Conservation (phyloP, 75 land plant species). For the Selaginella tamariscina region DNA sequence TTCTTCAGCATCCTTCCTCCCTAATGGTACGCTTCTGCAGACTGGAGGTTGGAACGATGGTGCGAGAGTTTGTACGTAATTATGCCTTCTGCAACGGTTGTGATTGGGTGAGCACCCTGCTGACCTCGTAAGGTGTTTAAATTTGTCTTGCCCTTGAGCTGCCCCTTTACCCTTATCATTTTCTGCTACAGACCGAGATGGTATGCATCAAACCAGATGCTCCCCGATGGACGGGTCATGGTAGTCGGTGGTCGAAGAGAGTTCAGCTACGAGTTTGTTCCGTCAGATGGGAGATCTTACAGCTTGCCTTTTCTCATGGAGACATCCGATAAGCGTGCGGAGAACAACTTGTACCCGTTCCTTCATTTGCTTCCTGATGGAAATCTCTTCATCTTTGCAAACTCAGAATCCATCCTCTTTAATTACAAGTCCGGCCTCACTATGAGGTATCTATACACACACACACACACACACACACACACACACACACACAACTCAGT, state of each 20-base stretch:
- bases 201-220: conserved; percentile 20
- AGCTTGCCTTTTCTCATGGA: conserved; percentile 25
- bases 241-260: conserved; percentile 48
- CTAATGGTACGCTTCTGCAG: conserved; percentile 15
- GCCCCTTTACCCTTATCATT: no score
- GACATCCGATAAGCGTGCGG: conserved; percentile 24
- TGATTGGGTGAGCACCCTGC: conserved; percentile 2
- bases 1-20: conserved; percentile 18
- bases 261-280: conserved; percentile 66
- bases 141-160: no score
- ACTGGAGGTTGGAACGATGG: conserved; percentile 30
- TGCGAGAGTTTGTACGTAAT: background rate
- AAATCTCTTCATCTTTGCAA: conserved; percentile 43
- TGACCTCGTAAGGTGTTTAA: no score
- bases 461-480: no score
- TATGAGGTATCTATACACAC: no score
- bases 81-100: conserved; percentile 12
- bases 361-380: conserved; percentile 31
- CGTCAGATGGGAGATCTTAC: conserved; percentile 13
- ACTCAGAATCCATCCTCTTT: conserved; percentile 41
- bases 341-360: conserved; percentile 54
- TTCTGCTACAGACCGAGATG: conserved; percentile 6
- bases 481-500: no score
- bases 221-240: conserved; percentile 14
- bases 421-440: conserved; percentile 22